These are phyloP conservation scores for Actinidia chinensis DNA, from an alignment of 179 eudicot species.

Conservation along the genomic window DNA sequence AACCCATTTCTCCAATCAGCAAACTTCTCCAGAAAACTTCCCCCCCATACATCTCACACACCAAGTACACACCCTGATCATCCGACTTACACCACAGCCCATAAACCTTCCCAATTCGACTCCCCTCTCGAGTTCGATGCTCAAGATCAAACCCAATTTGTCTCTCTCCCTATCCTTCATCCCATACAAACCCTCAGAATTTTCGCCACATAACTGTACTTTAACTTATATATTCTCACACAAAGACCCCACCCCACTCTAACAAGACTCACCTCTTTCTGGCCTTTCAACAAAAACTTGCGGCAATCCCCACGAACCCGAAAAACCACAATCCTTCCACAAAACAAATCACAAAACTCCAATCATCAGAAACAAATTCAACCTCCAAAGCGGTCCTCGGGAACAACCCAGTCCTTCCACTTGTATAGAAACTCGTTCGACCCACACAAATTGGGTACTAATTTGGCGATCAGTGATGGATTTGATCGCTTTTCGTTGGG, in stretches of 20 bases:
- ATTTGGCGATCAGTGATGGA: conserved; percentile 20
- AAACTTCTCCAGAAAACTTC: conserved; percentile 23
- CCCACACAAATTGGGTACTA: conserved; percentile 44
- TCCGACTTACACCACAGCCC: conserved; percentile 70
- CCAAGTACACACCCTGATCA: conserved; percentile 49
- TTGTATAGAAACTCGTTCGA: conserved; percentile 41
- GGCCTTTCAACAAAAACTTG: conserved; percentile 31
- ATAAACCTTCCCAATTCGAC: conserved; percentile 44
- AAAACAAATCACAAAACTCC: conserved; percentile 18
- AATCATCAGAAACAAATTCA: conserved; percentile 14
- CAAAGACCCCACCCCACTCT: conserved; percentile 38
- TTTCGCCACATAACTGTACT: conserved; percentile 51
- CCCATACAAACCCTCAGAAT: conserved; percentile 48
- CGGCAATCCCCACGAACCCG: conserved; percentile 7
- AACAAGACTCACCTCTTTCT: conserved; percentile 47
- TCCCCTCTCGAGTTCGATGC: conserved; percentile 30
- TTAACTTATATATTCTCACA: conserved; percentile 29
- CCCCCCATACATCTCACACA: conserved; percentile 42
- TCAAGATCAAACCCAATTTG: conserved; percentile 43
- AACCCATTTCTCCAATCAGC: conserved; percentile 18
- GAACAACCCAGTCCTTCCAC: conserved; percentile 75
- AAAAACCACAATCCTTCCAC: conserved; percentile 31
- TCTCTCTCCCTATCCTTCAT: conserved; percentile 48
- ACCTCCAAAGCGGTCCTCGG: conserved; percentile 34
- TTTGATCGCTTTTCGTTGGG: neutral